phyloP scores from a whole-genome alignment of 2,329 filamentous ascomycete genomes.

The Septoria linicola region DNA sequence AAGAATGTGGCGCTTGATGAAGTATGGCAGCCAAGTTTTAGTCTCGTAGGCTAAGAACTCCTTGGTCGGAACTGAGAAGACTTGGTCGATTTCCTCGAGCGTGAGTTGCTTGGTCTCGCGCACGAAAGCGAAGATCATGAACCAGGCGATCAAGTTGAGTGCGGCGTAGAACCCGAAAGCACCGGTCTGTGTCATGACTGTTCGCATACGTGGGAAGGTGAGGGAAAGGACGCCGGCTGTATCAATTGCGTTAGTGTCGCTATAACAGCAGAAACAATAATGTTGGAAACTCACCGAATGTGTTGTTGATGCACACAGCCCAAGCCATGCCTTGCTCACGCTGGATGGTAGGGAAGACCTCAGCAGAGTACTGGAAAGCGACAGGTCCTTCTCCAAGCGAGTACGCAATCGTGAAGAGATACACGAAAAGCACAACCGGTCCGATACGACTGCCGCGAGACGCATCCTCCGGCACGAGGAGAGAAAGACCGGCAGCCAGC shows the following conservation, averaged over 20 bases:
- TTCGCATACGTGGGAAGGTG: conserved; percentile 51
- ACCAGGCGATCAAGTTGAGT: conserved; percentile 57
- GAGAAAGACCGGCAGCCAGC: conserved; percentile 49
- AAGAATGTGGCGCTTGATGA: conserved; percentile 44
- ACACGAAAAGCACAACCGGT: conserved; percentile 44
- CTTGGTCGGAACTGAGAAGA: conserved; percentile 54
- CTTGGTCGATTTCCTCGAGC: conserved; percentile 51
- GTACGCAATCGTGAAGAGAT: conserved; percentile 55
- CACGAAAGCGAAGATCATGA: conserved; percentile 49
- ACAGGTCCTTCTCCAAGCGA: conserved; percentile 47
- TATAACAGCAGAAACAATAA: neutral
- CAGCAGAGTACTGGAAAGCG: conserved; percentile 46
- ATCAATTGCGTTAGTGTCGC: conserved; percentile 44
- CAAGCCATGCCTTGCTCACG: conserved; percentile 49
- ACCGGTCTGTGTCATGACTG: conserved; percentile 52
- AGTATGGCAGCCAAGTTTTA: conserved; percentile 43
- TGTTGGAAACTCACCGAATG: conserved; percentile 36
- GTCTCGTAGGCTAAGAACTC: conserved; percentile 43
- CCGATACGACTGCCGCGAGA: conserved; percentile 39
- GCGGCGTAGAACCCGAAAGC: conserved; percentile 58
- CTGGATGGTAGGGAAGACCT: conserved; percentile 49
- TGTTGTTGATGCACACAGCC: conserved; percentile 59
- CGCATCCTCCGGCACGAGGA: conserved; percentile 34
- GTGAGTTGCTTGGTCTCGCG: conserved; percentile 51
- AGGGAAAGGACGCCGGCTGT: conserved; percentile 39